Evolutionary conservation across 495 filamentous ascomycete genomes (phyloP).

Genomic region (Penicillium roqueforti): DNA sequence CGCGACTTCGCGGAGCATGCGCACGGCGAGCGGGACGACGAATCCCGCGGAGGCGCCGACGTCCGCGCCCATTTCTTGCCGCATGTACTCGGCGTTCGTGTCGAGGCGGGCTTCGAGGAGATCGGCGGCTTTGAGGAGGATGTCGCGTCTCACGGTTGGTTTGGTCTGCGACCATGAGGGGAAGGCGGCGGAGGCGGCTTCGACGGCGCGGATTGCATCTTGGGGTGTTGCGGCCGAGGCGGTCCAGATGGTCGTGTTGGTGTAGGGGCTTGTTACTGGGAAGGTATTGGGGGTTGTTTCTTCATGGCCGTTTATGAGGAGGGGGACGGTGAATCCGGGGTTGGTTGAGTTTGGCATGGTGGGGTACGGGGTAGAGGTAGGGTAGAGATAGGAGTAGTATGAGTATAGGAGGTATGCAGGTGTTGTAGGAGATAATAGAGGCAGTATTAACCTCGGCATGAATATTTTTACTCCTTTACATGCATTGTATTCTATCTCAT

Average conservation of each 20-base stretch:
- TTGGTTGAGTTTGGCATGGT: slow-evolving; percentile 6
- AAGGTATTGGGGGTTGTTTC: slow-evolving; percentile 53
- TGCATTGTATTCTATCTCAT: neutral
- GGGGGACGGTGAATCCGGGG: slow-evolving; percentile 48
- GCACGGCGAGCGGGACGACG: slow-evolving; percentile 55
- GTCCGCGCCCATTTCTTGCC: slow-evolving; percentile 65
- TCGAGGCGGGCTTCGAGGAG: slow-evolving; percentile 58
- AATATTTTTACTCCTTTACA: neutral
- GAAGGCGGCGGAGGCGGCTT: slow-evolving; percentile 65
- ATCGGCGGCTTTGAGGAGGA: slow-evolving; percentile 69
- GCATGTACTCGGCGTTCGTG: slow-evolving; percentile 59
- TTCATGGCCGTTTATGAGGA: slow-evolving; percentile 69
- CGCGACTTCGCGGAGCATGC: slow-evolving; percentile 67
- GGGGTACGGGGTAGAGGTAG: neutral
- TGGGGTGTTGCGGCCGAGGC: slow-evolving; percentile 55
- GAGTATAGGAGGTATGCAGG: neutral
- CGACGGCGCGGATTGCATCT: slow-evolving; percentile 60
- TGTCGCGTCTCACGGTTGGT: slow-evolving; percentile 59
- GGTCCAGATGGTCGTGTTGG: slow-evolving; percentile 59
- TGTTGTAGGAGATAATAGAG: neutral
- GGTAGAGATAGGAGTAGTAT: neutral
- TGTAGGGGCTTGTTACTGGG: slow-evolving; percentile 63
- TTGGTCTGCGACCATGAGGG: slow-evolving; percentile 65
- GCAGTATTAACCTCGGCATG: neutral
- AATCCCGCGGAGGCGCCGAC: slow-evolving; percentile 47